Conservation (phyloP, 192 early-diverging fungal genomes). For the Gonapodya sp. region DNA sequence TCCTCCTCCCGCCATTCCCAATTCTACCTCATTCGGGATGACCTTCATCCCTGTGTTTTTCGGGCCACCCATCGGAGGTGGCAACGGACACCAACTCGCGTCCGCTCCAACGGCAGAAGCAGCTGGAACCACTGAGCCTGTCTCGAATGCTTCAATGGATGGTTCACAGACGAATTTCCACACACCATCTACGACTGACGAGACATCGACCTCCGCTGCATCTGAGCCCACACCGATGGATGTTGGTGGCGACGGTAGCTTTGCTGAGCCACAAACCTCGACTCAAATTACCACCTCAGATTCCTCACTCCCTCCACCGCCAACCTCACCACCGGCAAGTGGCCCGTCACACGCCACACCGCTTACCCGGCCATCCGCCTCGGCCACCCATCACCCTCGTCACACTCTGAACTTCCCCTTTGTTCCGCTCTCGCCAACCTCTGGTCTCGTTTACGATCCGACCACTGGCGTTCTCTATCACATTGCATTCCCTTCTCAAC, state of each 20-base stretch:
- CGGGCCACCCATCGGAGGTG: background rate
- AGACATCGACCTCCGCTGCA: no score
- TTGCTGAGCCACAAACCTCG: background rate
- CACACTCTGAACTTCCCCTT: background rate
- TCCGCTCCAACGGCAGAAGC: background rate
- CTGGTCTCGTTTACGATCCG: background rate
- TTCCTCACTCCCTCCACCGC: background rate
- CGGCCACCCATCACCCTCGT: background rate
- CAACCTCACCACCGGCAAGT: background rate
- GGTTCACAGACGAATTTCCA: no score
- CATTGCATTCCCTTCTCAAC: background rate
- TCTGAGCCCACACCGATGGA: background rate
- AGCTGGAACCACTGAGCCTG: background rate
- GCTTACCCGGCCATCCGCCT: background rate
- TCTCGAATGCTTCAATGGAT: background rate
- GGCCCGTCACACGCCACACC: background rate
- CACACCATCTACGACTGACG: no score
- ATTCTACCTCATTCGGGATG: background rate
- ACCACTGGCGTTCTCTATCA: background rate
- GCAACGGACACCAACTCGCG: background rate
- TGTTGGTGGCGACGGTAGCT: background rate
- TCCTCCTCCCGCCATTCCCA: background rate
- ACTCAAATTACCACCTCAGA: background rate
- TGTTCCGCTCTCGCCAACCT: background rate
- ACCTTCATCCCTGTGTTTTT: background rate